These are phyloP conservation scores for Sclerotinia borealis DNA, from an alignment of 2,329 filamentous ascomycete genomes.

Conservation along the genomic window DNA sequence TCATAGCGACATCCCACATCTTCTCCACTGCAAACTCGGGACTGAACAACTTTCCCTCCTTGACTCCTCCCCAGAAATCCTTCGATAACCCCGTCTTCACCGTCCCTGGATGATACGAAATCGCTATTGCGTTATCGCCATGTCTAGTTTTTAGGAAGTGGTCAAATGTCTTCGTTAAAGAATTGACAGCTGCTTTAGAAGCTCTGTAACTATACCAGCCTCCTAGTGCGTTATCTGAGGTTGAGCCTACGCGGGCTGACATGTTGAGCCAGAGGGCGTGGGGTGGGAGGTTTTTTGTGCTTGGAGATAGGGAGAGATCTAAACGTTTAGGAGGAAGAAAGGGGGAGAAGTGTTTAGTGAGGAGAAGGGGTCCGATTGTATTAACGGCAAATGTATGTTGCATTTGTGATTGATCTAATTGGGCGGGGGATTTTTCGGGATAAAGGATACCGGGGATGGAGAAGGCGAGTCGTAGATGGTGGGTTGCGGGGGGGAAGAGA, in stretches of 20 bases:
- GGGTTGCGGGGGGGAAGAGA: conserved; percentile 44
- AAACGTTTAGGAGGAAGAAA: conserved; percentile 60
- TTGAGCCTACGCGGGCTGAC: conserved; percentile 72
- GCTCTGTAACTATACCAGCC: conserved; percentile 81
- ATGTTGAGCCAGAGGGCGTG: conserved; percentile 66
- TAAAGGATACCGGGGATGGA: conserved; percentile 65
- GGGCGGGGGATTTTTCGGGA: conserved; percentile 63
- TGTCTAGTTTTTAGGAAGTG: conserved; percentile 53
- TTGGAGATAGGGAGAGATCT: conserved; percentile 28
- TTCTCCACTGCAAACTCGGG: conserved; percentile 60
- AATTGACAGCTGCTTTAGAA: conserved; percentile 69
- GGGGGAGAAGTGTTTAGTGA: conserved; percentile 67
- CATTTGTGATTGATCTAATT: conserved; percentile 56
- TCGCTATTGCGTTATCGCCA: conserved; percentile 56
- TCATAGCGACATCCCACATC: conserved; percentile 53
- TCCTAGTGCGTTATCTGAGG: conserved; percentile 64
- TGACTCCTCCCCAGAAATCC: conserved; percentile 64
- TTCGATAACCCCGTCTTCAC: conserved; percentile 68
- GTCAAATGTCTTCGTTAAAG: conserved; percentile 66
- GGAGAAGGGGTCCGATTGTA: conserved; percentile 64
- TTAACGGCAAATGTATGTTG: conserved; percentile 70
- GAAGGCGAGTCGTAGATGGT: conserved; percentile 64
- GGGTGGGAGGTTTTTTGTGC: conserved; percentile 36
- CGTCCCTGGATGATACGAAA: conserved; percentile 74
- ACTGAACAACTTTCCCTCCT: conserved; percentile 56